Conservation (phyloP, 371 early-diverging fungal genomes). For the Blakeslea trispora region DNA sequence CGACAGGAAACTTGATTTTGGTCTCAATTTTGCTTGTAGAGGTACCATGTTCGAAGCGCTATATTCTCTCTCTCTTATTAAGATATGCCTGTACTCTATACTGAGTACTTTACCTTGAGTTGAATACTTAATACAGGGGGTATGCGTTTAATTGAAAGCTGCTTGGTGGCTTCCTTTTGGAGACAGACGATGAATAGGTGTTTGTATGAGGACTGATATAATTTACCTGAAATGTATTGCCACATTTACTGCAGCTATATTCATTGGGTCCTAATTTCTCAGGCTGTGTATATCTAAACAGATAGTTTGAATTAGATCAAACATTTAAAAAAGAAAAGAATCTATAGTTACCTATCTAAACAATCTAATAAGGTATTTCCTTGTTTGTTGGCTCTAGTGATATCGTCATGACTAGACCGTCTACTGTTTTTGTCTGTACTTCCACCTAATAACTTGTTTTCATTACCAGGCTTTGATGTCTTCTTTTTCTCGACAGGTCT, state of each 20-base stretch:
- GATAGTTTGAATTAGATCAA: conserved; percentile 20
- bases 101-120: conserved; percentile 79
- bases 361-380: conserved; percentile 55
- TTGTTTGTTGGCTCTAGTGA: conserved; percentile 20
- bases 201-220: too few relatives aligned
- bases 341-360: conserved; percentile 49
- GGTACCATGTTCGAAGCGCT: conserved; percentile 87
- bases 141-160: conserved; percentile 79
- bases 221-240: conserved; percentile 53
- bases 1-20: conserved; percentile 81
- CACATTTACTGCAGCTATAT: conserved; percentile 78
- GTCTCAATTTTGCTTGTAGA: conserved; percentile 83
- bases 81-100: too few relatives aligned
- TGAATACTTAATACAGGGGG: conserved; percentile 91
- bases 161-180: conserved; percentile 74
- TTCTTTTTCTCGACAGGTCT: conserved; percentile 52
- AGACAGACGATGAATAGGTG: too few relatives aligned
- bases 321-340: background rate
- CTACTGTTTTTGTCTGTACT: conserved; percentile 17
- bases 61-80: too few relatives aligned
- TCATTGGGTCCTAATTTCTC: conserved; percentile 71
- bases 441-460: conserved; percentile 9
- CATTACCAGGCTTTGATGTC: conserved; percentile 7
- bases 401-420: conserved; percentile 15
- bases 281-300: conserved; percentile 77